These are phyloP conservation scores for Penicillium herquei DNA, from an alignment of 495 filamentous ascomycete species.

Conservation along the genomic window DNA sequence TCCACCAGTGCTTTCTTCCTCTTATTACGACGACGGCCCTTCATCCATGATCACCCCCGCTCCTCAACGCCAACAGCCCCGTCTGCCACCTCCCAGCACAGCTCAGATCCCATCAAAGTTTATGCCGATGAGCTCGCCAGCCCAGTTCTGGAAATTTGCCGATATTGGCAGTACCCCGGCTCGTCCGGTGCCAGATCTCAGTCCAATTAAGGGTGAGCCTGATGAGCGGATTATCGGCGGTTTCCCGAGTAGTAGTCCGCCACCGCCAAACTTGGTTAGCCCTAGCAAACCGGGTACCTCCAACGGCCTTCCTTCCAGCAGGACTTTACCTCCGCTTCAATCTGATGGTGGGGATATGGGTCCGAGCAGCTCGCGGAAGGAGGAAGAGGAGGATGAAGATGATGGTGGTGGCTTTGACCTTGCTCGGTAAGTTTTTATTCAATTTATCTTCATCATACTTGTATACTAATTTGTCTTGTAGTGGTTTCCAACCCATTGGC, in stretches of 20 bases:
- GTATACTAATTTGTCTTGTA: constrained; percentile 18
- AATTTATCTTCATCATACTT: neutral
- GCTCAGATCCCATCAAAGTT: constrained; percentile 88
- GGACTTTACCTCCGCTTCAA: constrained; percentile 37
- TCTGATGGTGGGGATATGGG: constrained; percentile 22
- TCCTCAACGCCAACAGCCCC: constrained; percentile 76
- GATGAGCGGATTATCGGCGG: constrained; percentile 44
- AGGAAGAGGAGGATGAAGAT: constrained; percentile 49
- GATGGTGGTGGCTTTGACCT: constrained; percentile 64
- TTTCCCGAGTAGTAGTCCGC: constrained; percentile 67
- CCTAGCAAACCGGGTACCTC: constrained; percentile 46
- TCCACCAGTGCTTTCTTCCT: constrained; percentile 69
- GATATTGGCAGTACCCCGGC: constrained; percentile 74
- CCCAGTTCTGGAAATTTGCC: constrained; percentile 94
- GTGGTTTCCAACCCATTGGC: constrained; percentile 71
- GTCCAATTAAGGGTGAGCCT: constrained; percentile 54
- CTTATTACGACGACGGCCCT: constrained; percentile 55
- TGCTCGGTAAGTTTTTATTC: constrained; percentile 52
- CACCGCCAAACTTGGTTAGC: constrained; percentile 49
- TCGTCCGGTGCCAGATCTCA: constrained; percentile 58
- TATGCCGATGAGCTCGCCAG: constrained; percentile 91
- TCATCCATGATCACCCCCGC: constrained; percentile 77
- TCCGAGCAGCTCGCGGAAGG: constrained; percentile 12
- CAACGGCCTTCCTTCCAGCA: constrained; percentile 33
- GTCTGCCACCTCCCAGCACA: constrained; percentile 84